phyloP scores from a whole-genome alignment of 352 stramenopile genomes.

The Globisporangium paddicum region DNA sequence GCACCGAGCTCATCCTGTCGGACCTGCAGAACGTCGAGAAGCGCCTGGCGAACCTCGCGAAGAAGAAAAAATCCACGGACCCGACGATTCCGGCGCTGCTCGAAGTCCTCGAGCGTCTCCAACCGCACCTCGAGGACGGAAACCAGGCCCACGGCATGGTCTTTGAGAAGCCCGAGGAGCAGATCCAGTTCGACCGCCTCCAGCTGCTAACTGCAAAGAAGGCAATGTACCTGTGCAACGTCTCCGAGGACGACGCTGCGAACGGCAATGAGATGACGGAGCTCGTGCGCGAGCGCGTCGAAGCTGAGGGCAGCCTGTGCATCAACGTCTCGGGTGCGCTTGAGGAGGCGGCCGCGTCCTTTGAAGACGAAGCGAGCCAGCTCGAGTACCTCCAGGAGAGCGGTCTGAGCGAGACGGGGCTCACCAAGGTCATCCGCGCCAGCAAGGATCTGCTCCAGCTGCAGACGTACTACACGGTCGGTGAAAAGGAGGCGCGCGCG shows the following conservation, averaged over 20 bases:
- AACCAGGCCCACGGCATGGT: slow-evolving; percentile 45
- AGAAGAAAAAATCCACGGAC: slow-evolving; percentile 78
- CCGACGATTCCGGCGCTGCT: slow-evolving; percentile 45
- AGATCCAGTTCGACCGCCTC: slow-evolving; percentile 77
- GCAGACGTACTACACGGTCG: slow-evolving; percentile 97
- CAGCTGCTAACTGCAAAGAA: slow-evolving; percentile 90
- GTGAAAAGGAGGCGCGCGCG: slow-evolving; percentile 75
- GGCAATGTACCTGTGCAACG: slow-evolving; percentile 97
- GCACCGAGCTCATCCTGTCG: slow-evolving; percentile 95
- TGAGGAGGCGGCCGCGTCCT: slow-evolving; percentile 74
- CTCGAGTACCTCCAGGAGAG: slow-evolving; percentile 92
- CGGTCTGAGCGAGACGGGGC: slow-evolving; percentile 64
- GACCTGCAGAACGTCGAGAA: slow-evolving; percentile 80
- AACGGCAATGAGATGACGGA: slow-evolving; percentile 93
- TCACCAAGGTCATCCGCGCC: slow-evolving; percentile 83
- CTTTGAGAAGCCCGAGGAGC: slow-evolving; percentile 83
- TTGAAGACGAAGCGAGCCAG: slow-evolving; percentile 89
- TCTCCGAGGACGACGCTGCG: slow-evolving; percentile 93
- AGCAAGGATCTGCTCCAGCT: slow-evolving; percentile 94
- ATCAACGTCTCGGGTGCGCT: slow-evolving; percentile 72
- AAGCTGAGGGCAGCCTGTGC: slow-evolving; percentile 64
- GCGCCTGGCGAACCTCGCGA: slow-evolving; percentile 49
- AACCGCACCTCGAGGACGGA: slow-evolving; percentile 81
- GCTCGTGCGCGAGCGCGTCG: slow-evolving; percentile 55
- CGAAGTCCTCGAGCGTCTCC: slow-evolving; percentile 53